phyloP scores from a whole-genome alignment of 306 rosid species.

The Gastrolobium bilobum region DNA sequence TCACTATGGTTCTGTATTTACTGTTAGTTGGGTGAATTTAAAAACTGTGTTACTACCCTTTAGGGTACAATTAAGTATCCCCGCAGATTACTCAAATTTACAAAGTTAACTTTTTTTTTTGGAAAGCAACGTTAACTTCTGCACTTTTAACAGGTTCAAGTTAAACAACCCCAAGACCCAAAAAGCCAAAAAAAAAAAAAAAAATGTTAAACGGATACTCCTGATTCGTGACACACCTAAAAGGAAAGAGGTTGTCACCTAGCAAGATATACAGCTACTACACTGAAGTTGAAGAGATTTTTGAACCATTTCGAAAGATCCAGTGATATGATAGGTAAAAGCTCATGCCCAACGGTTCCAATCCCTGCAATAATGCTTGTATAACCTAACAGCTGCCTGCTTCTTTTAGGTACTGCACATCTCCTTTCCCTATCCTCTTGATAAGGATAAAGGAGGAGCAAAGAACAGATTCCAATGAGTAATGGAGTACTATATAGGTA shows the following conservation, averaged over 20 bases:
- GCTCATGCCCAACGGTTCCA: conserved; percentile 17
- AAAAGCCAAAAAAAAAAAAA: too few relatives aligned
- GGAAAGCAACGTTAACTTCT: too few relatives aligned
- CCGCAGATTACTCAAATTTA: too few relatives aligned
- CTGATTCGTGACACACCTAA: neutral
- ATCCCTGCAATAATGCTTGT: conserved; percentile 3
- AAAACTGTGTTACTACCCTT: too few relatives aligned
- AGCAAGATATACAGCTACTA: neutral
- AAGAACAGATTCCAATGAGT: conserved; percentile 32
- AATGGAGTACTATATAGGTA: conserved; percentile 46
- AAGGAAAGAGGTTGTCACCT: neutral
- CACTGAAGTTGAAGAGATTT: neutral
- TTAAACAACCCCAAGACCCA: too few relatives aligned
- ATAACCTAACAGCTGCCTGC: neutral
- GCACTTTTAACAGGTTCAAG: too few relatives aligned
- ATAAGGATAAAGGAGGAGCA: neutral
- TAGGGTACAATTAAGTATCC: too few relatives aligned
- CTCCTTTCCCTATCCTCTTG: neutral
- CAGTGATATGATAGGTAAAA: neutral
- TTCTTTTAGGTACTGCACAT: neutral
- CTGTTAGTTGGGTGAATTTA: too few relatives aligned
- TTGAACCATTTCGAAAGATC: neutral
- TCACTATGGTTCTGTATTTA: too few relatives aligned
- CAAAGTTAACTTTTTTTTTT: too few relatives aligned
- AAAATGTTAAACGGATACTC: too few relatives aligned